phyloP scores from a whole-genome alignment of 75 land plant genomes.

The Gnetum montanum region DNA sequence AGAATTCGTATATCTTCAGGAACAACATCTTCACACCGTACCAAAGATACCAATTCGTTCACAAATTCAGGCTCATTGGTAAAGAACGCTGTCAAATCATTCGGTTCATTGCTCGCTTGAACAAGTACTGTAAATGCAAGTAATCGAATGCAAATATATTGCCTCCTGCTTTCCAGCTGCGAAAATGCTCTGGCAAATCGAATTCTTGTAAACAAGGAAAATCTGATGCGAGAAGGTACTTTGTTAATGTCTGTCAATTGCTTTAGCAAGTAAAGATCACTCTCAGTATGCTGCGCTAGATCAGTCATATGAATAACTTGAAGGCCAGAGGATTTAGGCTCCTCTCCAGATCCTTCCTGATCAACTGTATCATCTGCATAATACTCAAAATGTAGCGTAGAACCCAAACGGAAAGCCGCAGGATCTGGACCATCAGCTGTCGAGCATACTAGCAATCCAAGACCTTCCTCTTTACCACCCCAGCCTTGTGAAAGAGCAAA shows the following conservation, averaged over 20 bases:
- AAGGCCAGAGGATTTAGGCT: conserved; percentile 39
- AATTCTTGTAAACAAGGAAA: conserved; percentile 77
- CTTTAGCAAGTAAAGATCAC: conserved; percentile 64
- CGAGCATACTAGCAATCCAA: conserved; percentile 73
- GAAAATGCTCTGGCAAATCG: conserved; percentile 87
- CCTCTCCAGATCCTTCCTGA: conserved; percentile 9
- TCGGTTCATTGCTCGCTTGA: conserved; percentile 74
- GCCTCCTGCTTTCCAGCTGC: conserved; percentile 44
- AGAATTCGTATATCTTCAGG: conserved; percentile 71
- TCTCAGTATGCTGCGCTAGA: conserved; percentile 28
- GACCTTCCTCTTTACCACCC: conserved; percentile 99
- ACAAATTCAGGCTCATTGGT: conserved; percentile 84
- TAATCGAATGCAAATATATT: conserved; percentile 71
- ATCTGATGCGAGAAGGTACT: conserved; percentile 61
- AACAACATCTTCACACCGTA: conserved; percentile 69
- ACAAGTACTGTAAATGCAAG: conserved; percentile 80
- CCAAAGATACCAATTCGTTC: conserved; percentile 70
- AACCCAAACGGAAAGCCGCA: conserved; percentile 41
- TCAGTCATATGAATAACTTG: conserved; percentile 77
- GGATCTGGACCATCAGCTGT: conserved; percentile 49
- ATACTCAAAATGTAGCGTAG: conserved; percentile 92
- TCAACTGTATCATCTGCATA: conserved; percentile 34
- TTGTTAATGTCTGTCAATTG: conserved; percentile 50
- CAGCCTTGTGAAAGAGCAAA: conserved; percentile 95
- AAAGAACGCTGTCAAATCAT: conserved; percentile 74